Evolutionary conservation across 192 early-diverging fungal genomes (phyloP).

Genomic region (Entomortierella lignicola): DNA sequence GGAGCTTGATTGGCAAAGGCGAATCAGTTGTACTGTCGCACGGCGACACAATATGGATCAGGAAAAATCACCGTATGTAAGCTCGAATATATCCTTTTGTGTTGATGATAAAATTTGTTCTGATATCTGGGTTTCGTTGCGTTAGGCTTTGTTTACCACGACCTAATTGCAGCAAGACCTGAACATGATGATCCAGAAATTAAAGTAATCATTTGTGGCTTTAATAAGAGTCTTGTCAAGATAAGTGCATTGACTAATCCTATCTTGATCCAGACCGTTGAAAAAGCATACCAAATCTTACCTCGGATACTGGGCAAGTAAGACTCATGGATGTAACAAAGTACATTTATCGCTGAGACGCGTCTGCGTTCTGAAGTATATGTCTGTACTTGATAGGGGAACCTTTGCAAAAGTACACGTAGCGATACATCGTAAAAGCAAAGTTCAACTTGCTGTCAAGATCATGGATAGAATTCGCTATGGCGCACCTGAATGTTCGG

Average conservation of each 20-base stretch:
- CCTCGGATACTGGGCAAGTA: slow-evolving; percentile 42
- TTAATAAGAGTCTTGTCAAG: not conserved
- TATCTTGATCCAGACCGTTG: slow-evolving; percentile 1
- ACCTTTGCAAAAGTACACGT: slow-evolving; percentile 84
- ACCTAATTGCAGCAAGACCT: not conserved
- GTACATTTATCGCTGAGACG: not conserved
- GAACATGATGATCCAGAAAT: slow-evolving; percentile 36
- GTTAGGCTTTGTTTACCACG: slow-evolving; percentile 27
- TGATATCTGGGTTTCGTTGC: not conserved
- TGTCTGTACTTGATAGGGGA: slow-evolving; percentile 62
- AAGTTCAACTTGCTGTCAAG: slow-evolving; percentile 83
- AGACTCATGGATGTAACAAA: slow-evolving; percentile 44
- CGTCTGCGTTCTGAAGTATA: slow-evolving; percentile 51
- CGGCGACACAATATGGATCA: slow-evolving; percentile 69
- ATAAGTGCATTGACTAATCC: not conserved
- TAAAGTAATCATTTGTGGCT: slow-evolving; percentile 39
- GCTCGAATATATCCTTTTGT: not conserved
- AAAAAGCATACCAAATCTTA: slow-evolving; percentile 33
- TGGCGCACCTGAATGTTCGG: slow-evolving; percentile 69
- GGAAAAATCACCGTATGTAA: slow-evolving; percentile 56
- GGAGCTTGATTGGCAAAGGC: slow-evolving; percentile 62
- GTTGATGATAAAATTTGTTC: no score
- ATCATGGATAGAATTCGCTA: slow-evolving; percentile 85
- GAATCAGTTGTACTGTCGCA: slow-evolving; percentile 66
- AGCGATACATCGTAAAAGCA: slow-evolving; percentile 71